phyloP scores from a whole-genome alignment of 2,329 filamentous ascomycete species.

The Rhexocercosporidium sp. region DNA sequence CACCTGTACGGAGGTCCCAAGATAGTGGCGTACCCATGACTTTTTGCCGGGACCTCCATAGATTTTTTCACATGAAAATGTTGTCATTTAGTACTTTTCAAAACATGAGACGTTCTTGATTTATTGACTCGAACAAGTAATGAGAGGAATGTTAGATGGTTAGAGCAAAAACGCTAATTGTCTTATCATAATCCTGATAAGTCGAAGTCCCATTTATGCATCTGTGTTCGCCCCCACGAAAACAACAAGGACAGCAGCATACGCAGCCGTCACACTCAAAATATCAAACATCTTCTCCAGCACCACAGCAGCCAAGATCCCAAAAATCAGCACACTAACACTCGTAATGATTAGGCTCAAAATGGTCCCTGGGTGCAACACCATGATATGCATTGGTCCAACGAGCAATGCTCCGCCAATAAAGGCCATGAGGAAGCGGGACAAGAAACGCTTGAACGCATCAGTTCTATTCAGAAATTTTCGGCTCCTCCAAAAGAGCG shows the following conservation, averaged over 20 bases:
- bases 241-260: constrained; percentile 41
- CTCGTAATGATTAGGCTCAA: background rate
- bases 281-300: constrained; percentile 16
- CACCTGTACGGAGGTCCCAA: no score
- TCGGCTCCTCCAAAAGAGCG: background rate
- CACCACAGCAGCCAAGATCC: background rate
- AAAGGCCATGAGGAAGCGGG: background rate
- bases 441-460: background rate
- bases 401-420: constrained; percentile 9
- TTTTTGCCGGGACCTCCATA: no score
- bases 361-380: background rate
- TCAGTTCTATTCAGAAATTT: background rate
- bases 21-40: no score
- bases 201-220: no score
- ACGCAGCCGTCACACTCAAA: constrained; percentile 16
- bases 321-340: constrained; percentile 12
- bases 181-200: no score
- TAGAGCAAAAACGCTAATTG: no score
- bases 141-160: no score
- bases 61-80: no score
- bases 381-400: constrained; percentile 16
- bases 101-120: no score
- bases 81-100: no score
- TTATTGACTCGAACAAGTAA: no score
- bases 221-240: constrained; percentile 13